Conservation (phyloP, 805 yeast species). For the Yarrowia hollandica region DNA sequence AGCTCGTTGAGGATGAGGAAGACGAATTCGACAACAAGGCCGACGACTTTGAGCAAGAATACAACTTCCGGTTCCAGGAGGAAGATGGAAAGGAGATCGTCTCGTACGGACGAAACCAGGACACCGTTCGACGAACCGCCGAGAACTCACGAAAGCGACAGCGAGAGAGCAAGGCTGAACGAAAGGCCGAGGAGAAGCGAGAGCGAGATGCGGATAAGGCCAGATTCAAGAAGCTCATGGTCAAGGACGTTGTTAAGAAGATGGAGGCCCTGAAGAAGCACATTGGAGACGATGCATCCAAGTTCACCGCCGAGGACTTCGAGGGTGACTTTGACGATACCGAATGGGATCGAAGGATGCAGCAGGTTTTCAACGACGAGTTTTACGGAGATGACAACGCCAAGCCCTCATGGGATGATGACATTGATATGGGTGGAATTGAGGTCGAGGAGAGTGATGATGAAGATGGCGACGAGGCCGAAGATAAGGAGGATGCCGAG, state of each 20-base stretch:
- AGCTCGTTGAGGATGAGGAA: slow-evolving; percentile 54
- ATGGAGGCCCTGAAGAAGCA: slow-evolving; percentile 63
- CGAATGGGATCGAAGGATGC: slow-evolving; percentile 88
- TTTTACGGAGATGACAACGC: slow-evolving; percentile 58
- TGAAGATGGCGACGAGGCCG: slow-evolving; percentile 38
- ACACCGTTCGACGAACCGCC: slow-evolving; percentile 81
- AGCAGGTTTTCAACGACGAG: slow-evolving; percentile 80
- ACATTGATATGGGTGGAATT: slow-evolving; percentile 51
- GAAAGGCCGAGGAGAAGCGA: slow-evolving; percentile 51
- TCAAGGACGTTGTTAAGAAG: slow-evolving; percentile 74
- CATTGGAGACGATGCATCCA: slow-evolving; percentile 60
- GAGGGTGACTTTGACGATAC: slow-evolving; percentile 86
- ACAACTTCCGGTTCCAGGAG: slow-evolving; percentile 93
- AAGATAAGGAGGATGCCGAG: slow-evolving; percentile 32
- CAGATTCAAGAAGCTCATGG: slow-evolving; percentile 71
- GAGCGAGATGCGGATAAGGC: slow-evolving; percentile 61
- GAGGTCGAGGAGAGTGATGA: slow-evolving; percentile 48
- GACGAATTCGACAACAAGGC: slow-evolving; percentile 92
- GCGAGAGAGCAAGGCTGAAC: slow-evolving; percentile 68
- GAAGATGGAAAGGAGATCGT: slow-evolving; percentile 87
- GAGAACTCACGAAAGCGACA: slow-evolving; percentile 74
- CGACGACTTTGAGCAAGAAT: slow-evolving; percentile 86
- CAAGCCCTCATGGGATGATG: slow-evolving; percentile 69
- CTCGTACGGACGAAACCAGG: slow-evolving; percentile 89
- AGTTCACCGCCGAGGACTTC: slow-evolving; percentile 71